phyloP scores from a whole-genome alignment of 176 grass and related monocot species.

The Hyparrhenia diplandra region DNA sequence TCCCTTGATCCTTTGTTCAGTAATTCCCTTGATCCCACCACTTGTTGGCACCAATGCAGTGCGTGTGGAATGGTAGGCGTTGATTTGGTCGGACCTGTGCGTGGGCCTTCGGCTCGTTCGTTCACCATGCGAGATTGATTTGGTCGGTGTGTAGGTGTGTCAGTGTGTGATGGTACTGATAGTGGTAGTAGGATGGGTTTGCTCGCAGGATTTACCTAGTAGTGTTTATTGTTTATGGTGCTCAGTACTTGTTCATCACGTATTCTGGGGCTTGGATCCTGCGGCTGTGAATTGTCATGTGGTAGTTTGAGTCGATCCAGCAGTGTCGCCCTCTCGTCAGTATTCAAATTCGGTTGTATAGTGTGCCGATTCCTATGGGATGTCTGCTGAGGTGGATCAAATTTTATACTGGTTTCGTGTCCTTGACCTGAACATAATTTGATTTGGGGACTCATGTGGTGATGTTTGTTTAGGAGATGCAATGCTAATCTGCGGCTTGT shows the following conservation, averaged over 20 bases:
- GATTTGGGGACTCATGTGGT: no score
- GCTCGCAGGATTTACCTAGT: background rate
- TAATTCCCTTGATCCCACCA: background rate
- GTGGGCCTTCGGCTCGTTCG: background rate
- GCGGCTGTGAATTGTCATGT: no score
- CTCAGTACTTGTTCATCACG: background rate
- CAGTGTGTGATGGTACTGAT: background rate
- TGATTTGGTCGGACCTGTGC: constrained; percentile 4
- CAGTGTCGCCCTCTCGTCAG: no score
- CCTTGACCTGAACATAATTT: no score
- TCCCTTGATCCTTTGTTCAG: no score
- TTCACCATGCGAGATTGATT: background rate
- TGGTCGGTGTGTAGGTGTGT: background rate
- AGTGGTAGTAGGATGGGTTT: background rate
- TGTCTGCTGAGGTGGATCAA: no score
- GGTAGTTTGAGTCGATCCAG: no score
- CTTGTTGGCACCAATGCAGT: background rate
- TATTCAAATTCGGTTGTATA: no score
- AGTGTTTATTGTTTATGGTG: background rate
- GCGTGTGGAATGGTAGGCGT: background rate
- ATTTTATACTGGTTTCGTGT: no score
- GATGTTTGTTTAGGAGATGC: no score
- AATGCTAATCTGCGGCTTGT: no score
- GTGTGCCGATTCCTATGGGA: no score
- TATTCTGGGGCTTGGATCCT: background rate